Percentiles rank a stretch among this genome's conserved stretches.
Conservation (phyloP, 768 basidiomycete genomes). For the Naganishia onofrii region DNA sequence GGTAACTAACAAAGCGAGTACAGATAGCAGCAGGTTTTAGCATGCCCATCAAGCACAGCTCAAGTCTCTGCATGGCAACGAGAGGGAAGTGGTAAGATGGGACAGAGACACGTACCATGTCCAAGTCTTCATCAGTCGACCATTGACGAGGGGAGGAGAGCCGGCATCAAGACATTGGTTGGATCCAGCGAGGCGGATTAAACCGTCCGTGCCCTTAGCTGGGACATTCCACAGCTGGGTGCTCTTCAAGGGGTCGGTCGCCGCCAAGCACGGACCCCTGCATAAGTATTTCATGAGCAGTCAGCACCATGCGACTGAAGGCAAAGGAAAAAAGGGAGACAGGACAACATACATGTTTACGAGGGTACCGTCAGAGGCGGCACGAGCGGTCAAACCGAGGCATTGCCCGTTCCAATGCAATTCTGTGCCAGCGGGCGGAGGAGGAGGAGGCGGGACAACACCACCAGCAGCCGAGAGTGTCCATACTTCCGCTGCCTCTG, state of each 20-base stretch:
- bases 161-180: constrained; percentile 32
- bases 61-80: too few species aligned
- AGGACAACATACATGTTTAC: constrained; percentile 5
- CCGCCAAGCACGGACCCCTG: not conserved
- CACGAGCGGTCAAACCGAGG: not conserved
- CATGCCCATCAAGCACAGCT: too few species aligned
- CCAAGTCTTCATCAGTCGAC: constrained; percentile 25
- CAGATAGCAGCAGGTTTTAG: too few species aligned
- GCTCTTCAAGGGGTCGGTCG: not conserved
- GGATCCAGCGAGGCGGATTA: constrained; percentile 14
- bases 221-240: constrained; percentile 25
- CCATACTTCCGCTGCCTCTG: constrained; percentile 1
- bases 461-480: not conserved
- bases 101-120: constrained; percentile 32
- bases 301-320: too few species aligned
- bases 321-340: too few species aligned
- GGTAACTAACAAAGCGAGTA: not conserved
- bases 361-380: constrained; percentile 12
- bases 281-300: too few species aligned
- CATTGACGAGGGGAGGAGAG: constrained; percentile 1
- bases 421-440: not conserved
- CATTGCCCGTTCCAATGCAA: not conserved
- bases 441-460: not conserved
- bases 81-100: too few species aligned
- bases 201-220: constrained; percentile 4